These are phyloP conservation scores for Acacia acuminata DNA, from an alignment of 306 rosid genomes.

Conservation along the genomic window DNA sequence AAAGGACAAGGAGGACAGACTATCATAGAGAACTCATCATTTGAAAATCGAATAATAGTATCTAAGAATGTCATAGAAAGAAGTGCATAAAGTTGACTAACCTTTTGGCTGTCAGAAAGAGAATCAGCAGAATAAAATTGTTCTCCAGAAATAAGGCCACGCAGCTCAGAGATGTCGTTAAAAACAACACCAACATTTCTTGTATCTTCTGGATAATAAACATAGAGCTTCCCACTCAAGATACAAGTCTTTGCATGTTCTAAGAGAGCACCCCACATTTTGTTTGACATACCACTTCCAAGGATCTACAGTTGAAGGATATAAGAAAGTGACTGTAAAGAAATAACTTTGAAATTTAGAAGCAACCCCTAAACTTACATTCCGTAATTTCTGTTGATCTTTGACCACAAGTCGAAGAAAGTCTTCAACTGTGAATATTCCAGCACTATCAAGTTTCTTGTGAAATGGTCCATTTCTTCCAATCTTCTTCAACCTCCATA, in stretches of 20 bases:
- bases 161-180: conserved; percentile 83
- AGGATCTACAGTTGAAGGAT: conserved; percentile 69
- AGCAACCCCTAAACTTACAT: conserved; percentile 55
- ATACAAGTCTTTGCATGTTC: conserved; percentile 97
- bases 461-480: conserved; percentile 99
- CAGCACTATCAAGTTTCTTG: conserved; percentile 63
- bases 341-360: conserved; percentile 31
- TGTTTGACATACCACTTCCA: conserved; percentile 99
- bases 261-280: conserved; percentile 98
- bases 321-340: conserved; percentile 28
- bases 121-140: conserved; percentile 83
- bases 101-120: conserved; percentile 91
- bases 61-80: conserved; percentile 1
- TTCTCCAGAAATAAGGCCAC: conserved; percentile 83
- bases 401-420: conserved; percentile 88
- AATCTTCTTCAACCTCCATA: conserved; percentile 97
- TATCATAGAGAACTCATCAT: conserved; percentile 11
- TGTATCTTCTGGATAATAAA: conserved; percentile 91
- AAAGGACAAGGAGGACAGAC: conserved; percentile 1
- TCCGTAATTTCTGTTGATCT: conserved; percentile 74
- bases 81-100: conserved; percentile 34
- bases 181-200: conserved; percentile 88
- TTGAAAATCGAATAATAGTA: conserved; percentile 4
- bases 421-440: conserved; percentile 68
- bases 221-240: conserved; percentile 82